phyloP scores from a whole-genome alignment of 2,329 filamentous ascomycete genomes.

The Drechslerella stenobrocha region DNA sequence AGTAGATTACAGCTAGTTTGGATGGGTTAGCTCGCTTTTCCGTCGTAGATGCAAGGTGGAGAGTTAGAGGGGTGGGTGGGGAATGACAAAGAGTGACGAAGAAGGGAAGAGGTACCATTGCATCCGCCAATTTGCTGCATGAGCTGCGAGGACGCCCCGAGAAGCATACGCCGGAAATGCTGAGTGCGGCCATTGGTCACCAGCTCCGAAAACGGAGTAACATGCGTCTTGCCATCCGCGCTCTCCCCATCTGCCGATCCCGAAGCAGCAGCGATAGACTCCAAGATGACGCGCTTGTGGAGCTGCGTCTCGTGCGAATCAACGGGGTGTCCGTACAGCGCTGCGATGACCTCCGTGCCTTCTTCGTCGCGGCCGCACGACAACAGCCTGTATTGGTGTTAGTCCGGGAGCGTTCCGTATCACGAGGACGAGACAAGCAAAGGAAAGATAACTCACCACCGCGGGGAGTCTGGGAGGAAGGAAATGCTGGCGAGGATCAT shows the following conservation, averaged over 20 bases:
- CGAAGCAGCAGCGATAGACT: constrained; percentile 65
- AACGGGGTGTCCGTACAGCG: constrained; percentile 58
- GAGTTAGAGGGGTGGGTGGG: no score
- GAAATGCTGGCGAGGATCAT: constrained; percentile 61
- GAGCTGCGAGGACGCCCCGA: constrained; percentile 64
- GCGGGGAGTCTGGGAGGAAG: constrained; percentile 60
- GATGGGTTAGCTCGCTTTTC: constrained; percentile 12
- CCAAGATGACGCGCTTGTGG: constrained; percentile 69
- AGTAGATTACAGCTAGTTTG: constrained; percentile 52
- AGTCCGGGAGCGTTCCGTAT: no score
- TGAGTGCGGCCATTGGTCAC: constrained; percentile 68
- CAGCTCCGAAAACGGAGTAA: constrained; percentile 59
- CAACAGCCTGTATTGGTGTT: constrained; percentile 57
- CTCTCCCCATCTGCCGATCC: constrained; percentile 55
- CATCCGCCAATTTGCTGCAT: constrained; percentile 67
- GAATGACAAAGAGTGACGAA: no score
- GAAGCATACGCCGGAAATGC: constrained; percentile 67
- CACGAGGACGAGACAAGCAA: no score
- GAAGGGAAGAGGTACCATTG: constrained; percentile 56
- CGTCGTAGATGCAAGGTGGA: not conserved
- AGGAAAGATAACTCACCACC: constrained; percentile 58
- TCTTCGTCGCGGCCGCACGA: constrained; percentile 58
- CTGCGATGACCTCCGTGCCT: constrained; percentile 60
- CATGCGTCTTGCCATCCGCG: constrained; percentile 51
- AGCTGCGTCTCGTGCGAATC: constrained; percentile 63